A percentile compares a stretch with the other conserved stretches of the same genome.
phyloP scores from a whole-genome alignment of 176 grass and related monocot genomes.

The Bothriochloa decipiens region DNA sequence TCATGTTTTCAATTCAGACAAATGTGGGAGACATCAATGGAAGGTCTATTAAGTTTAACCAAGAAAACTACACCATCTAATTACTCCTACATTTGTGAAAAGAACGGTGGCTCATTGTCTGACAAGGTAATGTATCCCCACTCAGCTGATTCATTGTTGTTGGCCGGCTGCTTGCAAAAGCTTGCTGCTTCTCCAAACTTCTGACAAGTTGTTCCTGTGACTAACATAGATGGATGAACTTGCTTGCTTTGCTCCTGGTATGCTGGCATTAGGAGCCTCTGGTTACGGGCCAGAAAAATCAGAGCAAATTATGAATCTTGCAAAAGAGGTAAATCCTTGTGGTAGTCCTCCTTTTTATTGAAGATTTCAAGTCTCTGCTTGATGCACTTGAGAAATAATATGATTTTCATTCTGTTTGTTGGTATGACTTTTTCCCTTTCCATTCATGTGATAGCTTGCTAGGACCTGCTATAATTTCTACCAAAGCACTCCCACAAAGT shows the following conservation, averaged over 20 bases:
- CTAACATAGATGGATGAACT: slow-evolving; percentile 95
- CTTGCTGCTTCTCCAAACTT: slow-evolving; percentile 34
- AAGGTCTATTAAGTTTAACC: slow-evolving; percentile 87
- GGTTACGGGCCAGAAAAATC: slow-evolving; percentile 92
- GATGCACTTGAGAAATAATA: slow-evolving; percentile 16
- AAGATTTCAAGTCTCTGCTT: slow-evolving; percentile 17
- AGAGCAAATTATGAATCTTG: slow-evolving; percentile 81
- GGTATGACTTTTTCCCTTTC: neutral
- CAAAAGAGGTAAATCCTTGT: slow-evolving; percentile 77
- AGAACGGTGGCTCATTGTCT: slow-evolving; percentile 80
- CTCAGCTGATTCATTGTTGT: slow-evolving; percentile 13
- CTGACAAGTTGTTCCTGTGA: slow-evolving; percentile 43
- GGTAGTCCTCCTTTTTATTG: slow-evolving; percentile 15
- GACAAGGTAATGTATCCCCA: slow-evolving; percentile 69
- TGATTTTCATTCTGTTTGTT: slow-evolving; percentile 33
- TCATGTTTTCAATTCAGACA: slow-evolving; percentile 55
- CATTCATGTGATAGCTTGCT: slow-evolving; percentile 62
- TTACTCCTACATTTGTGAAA: slow-evolving; percentile 95
- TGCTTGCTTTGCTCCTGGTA: slow-evolving; percentile 98
- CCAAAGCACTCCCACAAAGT: slow-evolving; percentile 87
- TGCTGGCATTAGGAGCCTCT: slow-evolving; percentile 93
- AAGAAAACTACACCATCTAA: slow-evolving; percentile 85
- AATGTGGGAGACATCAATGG: slow-evolving; percentile 99
- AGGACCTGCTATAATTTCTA: slow-evolving; percentile 99
- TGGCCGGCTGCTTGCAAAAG: slow-evolving; percentile 39